phyloP scores from a whole-genome alignment of 2,329 filamentous ascomycete species.

The Trichoderma hamatum region DNA sequence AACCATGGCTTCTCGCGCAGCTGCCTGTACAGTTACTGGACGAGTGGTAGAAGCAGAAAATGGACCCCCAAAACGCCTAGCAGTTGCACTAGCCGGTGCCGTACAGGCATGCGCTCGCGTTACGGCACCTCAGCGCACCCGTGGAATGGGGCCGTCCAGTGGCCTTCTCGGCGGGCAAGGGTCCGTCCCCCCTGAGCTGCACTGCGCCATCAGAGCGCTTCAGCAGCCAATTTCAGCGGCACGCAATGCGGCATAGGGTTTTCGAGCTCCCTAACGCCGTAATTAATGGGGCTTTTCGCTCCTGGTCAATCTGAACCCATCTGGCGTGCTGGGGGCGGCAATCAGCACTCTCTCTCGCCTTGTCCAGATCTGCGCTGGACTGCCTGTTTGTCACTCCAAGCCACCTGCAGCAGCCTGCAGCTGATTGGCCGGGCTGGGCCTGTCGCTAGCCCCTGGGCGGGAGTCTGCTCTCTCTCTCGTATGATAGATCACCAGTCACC shows the following conservation, averaged over 20 bases:
- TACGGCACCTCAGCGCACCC: neutral
- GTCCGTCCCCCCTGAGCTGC: slow-evolving; percentile 9
- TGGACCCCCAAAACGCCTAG: neutral
- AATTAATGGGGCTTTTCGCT: slow-evolving; percentile 6
- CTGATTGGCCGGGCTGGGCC: neutral
- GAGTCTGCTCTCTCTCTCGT: neutral
- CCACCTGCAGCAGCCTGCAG: neutral
- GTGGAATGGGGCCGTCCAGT: slow-evolving; percentile 1
- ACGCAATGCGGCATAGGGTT: neutral
- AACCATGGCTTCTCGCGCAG: neutral
- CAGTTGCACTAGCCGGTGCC: neutral
- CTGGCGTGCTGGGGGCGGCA: slow-evolving; percentile 26
- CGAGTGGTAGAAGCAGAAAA: neutral
- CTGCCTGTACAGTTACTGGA: neutral
- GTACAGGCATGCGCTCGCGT: neutral
- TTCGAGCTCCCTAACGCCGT: slow-evolving; percentile 20
- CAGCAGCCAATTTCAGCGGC: neutral
- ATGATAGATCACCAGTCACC: slow-evolving; percentile 23
- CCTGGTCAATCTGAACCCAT: slow-evolving; percentile 13
- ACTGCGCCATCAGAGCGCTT: neutral
- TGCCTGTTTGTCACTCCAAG: slow-evolving; percentile 1
- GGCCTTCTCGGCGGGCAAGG: neutral
- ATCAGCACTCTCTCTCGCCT: slow-evolving; percentile 10
- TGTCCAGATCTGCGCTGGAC: slow-evolving; percentile 19
- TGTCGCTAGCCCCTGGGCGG: neutral